These are phyloP conservation scores for Termitomyces heimii DNA, from an alignment of 768 basidiomycete genomes.

Conservation along the genomic window DNA sequence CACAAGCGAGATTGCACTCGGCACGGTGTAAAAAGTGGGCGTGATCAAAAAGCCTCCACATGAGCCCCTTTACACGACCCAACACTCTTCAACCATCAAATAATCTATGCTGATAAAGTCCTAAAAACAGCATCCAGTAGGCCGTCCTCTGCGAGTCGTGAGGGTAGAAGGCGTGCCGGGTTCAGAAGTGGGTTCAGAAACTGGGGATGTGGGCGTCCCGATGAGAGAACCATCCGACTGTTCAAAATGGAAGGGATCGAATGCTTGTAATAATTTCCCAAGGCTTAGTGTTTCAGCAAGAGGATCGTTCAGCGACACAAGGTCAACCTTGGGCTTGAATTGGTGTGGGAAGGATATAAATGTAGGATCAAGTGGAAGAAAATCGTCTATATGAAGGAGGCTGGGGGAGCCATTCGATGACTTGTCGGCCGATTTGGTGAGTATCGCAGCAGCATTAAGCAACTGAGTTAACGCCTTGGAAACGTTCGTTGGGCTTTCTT, in stretches of 20 bases:
- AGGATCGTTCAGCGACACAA: too few relatives aligned
- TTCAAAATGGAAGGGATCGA: slow-evolving; percentile 1
- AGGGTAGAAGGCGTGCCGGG: neutral
- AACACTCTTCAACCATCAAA: neutral
- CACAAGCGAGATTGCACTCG: too few relatives aligned
- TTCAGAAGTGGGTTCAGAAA: neutral
- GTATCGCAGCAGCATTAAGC: neutral
- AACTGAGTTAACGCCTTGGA: neutral
- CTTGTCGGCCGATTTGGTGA: neutral
- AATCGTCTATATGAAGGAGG: neutral
- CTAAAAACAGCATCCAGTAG: neutral
- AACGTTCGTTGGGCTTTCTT: neutral
- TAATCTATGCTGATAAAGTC: neutral
- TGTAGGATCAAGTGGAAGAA: neutral
- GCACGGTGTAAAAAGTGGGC: neutral
- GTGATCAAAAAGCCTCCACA: neutral
- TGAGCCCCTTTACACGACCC: neutral
- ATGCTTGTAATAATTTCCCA: neutral
- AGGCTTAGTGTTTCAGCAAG: neutral
- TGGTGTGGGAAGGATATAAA: neutral
- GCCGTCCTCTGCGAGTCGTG: neutral
- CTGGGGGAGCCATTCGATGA: neutral
- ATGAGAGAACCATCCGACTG: neutral
- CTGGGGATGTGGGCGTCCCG: neutral
- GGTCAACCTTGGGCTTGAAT: neutral